Evolutionary conservation across 192 early-diverging fungal genomes (phyloP), one percentile per base, ranked within the genome.

Genomic region (Linnemannia exigua): DNA sequence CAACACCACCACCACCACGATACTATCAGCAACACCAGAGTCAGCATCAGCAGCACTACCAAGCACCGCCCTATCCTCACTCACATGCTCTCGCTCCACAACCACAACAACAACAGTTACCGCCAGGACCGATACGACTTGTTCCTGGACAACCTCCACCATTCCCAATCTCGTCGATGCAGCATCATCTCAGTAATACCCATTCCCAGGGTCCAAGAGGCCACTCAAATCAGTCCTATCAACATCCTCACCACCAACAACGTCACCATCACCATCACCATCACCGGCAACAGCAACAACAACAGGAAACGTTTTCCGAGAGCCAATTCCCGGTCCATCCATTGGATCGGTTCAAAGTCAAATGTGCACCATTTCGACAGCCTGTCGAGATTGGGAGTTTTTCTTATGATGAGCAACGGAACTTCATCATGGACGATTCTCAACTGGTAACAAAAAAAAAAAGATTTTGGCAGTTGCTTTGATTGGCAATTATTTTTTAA

Each of bases 311-410:
- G 12, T 71, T 71, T n/a, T 52, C 41, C 7, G 77, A 67, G n/a
- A 75, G 74, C 69, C 80, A 81, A 20, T 89, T 91, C 77, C 77
- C 81, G 5, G 75, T 90, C 2, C 63, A 83, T n/a, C 87, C 82
- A 15, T 36, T 84, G 19, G 41, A 72, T 17, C 72, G 81, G 6
- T 91, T 89, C 76, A 80, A 88, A 41, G 89, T 79, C 31, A 54
- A 86, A 5, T 90, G 82, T 52, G 88, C 91, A 8, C 67, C 47
- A 1, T 94, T 91, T 76, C 89, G 81, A 17, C 92, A 95, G 76
- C 95, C 95, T 16, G 72, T 80, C 0, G 95, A 96, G 77, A 76
- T 96, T 17, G 80, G 88, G 0, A 93, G 91, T 9, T 96, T 92
- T 75, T 95, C 94, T 71, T 91, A 93, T 81, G 92, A 94, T 52